Evolutionary conservation across 345 rosid genomes (phyloP), one percentile per base, ranked within the genome.

Genomic region (Turritis glabra): DNA sequence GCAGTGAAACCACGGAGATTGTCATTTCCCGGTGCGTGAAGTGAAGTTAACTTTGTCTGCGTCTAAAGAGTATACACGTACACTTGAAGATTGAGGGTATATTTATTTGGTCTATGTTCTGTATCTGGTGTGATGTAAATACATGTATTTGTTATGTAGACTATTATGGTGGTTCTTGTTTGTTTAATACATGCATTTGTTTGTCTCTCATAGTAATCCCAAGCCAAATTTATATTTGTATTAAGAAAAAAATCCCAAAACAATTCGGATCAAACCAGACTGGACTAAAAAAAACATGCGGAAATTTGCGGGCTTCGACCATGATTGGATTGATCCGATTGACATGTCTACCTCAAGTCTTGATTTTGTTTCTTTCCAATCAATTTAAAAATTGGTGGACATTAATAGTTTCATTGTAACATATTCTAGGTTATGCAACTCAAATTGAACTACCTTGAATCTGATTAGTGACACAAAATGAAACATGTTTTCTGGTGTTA

Each of bases 1-100:
- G 26, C 74, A 5, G 48, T 71, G 35, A 88, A 75, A 68, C 82
- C 89, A 2, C 78, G 94, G 70, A 89, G 97, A 76, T 64, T 95
- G 71, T 83, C 97, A 47, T 92, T 72, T 74, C 93, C 97, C 0
- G 83, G 83, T 62, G 22, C 79, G 19, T 76, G 79, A 75, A 55
- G 67, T 21, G 23, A 67, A 61, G 55, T 32, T 44, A 21, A 40
- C 2, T 25, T 32, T 2, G 26, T 74, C 32, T 56, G 50, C 22
- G 18, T 67, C 5, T 57, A 53, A 47, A 30, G 33, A 63, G 33
- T 44, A 53, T 29, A 54, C 22, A 29, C 55, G 8, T 64, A 54
- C 66, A 48, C 12, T 41, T 44, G 19, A 65, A 64, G 62, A 57
- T 57, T 47, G 47, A 7, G 53, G 38, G 58, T 55, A 19, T 70